Conservation (phyloP, 2,329 filamentous ascomycete genomes). For the Aspergillus tanneri region DNA sequence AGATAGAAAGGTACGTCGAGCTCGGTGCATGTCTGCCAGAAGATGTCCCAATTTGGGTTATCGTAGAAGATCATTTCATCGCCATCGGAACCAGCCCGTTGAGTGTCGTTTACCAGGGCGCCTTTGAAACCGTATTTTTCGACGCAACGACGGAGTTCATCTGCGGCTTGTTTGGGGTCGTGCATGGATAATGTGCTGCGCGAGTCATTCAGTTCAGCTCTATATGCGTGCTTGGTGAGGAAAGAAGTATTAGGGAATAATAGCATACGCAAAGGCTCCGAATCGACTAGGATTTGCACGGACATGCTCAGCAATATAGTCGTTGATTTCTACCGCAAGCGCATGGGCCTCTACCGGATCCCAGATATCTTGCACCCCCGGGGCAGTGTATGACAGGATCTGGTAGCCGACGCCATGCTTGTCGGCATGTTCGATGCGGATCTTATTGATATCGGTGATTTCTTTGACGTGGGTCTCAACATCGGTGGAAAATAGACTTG, state of each 20-base stretch:
- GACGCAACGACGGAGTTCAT: slow-evolving; percentile 50
- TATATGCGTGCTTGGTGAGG: neutral
- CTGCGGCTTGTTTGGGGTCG: slow-evolving; percentile 40
- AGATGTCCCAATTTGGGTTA: slow-evolving; percentile 55
- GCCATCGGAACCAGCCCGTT: slow-evolving; percentile 58
- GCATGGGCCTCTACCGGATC: slow-evolving; percentile 46
- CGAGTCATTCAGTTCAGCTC: no score
- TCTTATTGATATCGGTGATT: slow-evolving; percentile 51
- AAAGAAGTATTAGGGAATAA: neutral
- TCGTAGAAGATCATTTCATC: slow-evolving; percentile 67
- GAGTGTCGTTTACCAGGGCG: slow-evolving; percentile 61
- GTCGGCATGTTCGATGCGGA: slow-evolving; percentile 46
- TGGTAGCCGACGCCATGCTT: slow-evolving; percentile 50
- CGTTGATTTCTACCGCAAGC: slow-evolving; percentile 48
- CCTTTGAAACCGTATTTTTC: slow-evolving; percentile 62
- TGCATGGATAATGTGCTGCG: slow-evolving; percentile 42
- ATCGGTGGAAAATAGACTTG: slow-evolving; percentile 58
- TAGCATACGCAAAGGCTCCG: slow-evolving; percentile 44
- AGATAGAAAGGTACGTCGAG: slow-evolving; percentile 66
- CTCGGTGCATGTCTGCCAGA: slow-evolving; percentile 59
- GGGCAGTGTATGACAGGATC: slow-evolving; percentile 51
- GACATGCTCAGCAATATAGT: slow-evolving; percentile 47
- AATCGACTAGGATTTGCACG: slow-evolving; percentile 44
- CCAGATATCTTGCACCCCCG: slow-evolving; percentile 50
- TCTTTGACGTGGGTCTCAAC: slow-evolving; percentile 58